phyloP scores from a whole-genome alignment of 345 rosid species.

The Carallia pectinifolia region DNA sequence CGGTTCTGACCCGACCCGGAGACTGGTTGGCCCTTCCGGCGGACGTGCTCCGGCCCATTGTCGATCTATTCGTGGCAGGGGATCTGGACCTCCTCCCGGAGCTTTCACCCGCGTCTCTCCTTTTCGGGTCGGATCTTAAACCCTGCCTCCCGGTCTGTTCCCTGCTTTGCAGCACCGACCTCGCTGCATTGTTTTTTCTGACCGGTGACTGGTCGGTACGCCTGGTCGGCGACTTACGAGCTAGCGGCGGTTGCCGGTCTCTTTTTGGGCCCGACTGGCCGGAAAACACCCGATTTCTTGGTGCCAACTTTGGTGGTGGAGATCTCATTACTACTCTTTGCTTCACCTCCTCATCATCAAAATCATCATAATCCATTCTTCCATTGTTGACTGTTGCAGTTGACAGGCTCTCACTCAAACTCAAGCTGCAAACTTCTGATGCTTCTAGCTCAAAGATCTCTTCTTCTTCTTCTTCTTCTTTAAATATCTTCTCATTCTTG shows the following conservation, averaged over 20 bases:
- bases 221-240: constrained; percentile 49
- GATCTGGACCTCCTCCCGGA: constrained; percentile 46
- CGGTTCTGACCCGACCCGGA: constrained; percentile 57
- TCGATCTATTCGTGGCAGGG: constrained; percentile 58
- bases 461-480: constrained; percentile 22
- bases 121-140: constrained; percentile 33
- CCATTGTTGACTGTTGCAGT: constrained; percentile 41
- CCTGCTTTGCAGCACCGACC: constrained; percentile 32
- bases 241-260: constrained; percentile 19
- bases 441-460: constrained; percentile 45
- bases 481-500: constrained; percentile 7
- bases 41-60: constrained; percentile 49
- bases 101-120: constrained; percentile 55
- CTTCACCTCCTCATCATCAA: constrained; percentile 34
- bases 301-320: constrained; percentile 41
- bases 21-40: constrained; percentile 48
- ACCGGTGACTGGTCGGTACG: constrained; percentile 57
- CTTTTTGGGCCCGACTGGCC: constrained; percentile 20
- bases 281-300: constrained; percentile 22
- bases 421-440: constrained; percentile 64
- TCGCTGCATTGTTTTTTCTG: constrained; percentile 30
- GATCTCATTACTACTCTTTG: constrained; percentile 40
- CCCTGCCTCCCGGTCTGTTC: constrained; percentile 31
- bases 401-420: constrained; percentile 56
- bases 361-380: constrained; percentile 28